Base-by-base conservation (phyloP, 1,139 yeast genomes). In the Pichia sp. region DNA sequence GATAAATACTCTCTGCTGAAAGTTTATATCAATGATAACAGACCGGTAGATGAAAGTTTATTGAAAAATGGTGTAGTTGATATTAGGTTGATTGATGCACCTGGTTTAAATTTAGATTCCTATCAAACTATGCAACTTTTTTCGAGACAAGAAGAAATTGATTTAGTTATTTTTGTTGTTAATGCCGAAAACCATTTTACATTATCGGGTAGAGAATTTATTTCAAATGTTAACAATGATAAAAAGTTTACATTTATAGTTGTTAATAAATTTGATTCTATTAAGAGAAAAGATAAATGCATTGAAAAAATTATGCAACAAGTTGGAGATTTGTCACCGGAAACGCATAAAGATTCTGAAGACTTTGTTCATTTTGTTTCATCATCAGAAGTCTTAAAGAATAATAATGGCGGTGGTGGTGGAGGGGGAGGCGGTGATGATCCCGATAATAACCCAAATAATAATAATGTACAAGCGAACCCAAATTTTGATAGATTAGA, bases 171-270 rank as follows among this genome's bases (percentile, higher is more conserved):
- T 0, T 94, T 94, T 70, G 98, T 94, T 5, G 96, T 94, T 5
- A 86, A 86, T 63, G 95, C 98, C 0, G 97, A 90, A 62, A 94
- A 94, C 60, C 97, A 92, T 64, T 86, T 94, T 61, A 94, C 99
- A 0, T 72, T 88, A 47, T 86, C 96, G 0, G 97, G 97, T 1
- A 86, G 88, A 59, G 98, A 94, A 61, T 94, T 94, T 60, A 87
- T 94, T 48, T 75, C 92, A 4, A 81, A 88, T 39, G 96, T 97
- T 2, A 92, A 96, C 1, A 83, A 83, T 47, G 99, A 94, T 60
- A 92, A 90, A 67, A 82, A 94, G 53, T 79, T 89, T 55, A 87
- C 92, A 46, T 94, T 94, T 63, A 89, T 94, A 62, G 97, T 94
- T 26, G 95, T 92, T 42, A 94, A 94, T 68, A 79, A 86, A 60